Conservation (phyloP, 176 grass and related monocot species). For the Hsuehochloa calcarea region DNA sequence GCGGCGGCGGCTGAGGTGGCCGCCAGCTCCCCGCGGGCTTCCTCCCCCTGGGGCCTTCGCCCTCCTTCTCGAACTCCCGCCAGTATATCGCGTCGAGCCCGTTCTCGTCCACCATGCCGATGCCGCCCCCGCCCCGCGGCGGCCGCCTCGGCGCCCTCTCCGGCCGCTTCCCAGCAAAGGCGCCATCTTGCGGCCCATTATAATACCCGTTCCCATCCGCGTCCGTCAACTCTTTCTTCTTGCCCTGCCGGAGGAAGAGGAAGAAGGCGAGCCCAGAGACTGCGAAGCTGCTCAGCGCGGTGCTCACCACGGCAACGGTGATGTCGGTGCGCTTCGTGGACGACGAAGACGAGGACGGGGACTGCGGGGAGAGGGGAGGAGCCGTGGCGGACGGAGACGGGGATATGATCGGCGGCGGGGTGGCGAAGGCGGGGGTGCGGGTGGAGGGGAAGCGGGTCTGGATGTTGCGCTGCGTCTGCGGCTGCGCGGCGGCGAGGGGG, state of each 20-base stretch:
- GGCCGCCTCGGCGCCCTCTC: constrained; percentile 37
- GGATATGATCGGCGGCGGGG: constrained; percentile 21
- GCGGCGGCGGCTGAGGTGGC: constrained; percentile 24
- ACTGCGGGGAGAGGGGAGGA: not conserved
- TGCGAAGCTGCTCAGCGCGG: constrained; percentile 85
- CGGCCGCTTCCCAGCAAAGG: constrained; percentile 21
- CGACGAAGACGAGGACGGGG: not conserved
- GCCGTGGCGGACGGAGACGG: constrained; percentile 18
- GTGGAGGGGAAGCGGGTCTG: constrained; percentile 56
- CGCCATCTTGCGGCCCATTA: not conserved
- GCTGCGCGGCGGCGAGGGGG: constrained; percentile 12
- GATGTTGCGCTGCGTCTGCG: constrained; percentile 42
- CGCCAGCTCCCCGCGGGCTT: not conserved
- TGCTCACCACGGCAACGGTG: constrained; percentile 69
- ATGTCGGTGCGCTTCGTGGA: constrained; percentile 41
- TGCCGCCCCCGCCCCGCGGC: not conserved
- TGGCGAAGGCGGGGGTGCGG: constrained; percentile 47
- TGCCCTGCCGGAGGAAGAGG: constrained; percentile 54
- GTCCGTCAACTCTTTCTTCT: constrained; percentile 34
- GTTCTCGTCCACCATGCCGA: constrained; percentile 74
- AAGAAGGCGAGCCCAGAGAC: constrained; percentile 67
- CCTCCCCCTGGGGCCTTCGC: not conserved
- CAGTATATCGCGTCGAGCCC: constrained; percentile 94
- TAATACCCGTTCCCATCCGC: not conserved
- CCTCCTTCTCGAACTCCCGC: constrained; percentile 67